Conservation (phyloP, 441 rosid species). For the Gossypium schwendimanii region DNA sequence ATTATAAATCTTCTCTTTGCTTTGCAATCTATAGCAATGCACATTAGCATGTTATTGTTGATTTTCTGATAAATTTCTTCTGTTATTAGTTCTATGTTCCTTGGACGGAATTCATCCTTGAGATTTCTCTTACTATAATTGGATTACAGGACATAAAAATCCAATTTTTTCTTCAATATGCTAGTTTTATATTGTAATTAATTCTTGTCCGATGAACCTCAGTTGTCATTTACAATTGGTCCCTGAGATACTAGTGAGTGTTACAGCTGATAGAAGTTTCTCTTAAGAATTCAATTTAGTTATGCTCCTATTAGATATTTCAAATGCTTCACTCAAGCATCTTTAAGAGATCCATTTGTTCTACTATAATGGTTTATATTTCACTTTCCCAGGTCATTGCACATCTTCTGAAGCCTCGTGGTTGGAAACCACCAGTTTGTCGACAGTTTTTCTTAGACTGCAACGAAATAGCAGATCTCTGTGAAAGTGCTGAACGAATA, state of each 20-base stretch:
- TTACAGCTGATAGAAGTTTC: background rate
- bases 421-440: conserved; percentile 97
- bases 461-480: conserved; percentile 95
- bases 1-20: background rate
- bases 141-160: background rate
- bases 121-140: background rate
- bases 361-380: conserved; percentile 1
- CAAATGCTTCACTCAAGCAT: background rate
- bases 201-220: background rate
- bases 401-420: conserved; percentile 92
- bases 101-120: background rate
- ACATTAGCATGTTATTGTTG: background rate
- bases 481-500: conserved; percentile 85
- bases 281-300: background rate
- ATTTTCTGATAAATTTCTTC: background rate
- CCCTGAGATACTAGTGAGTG: background rate
- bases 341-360: background rate
- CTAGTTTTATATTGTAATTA: background rate
- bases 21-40: background rate
- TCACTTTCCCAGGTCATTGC: conserved; percentile 57
- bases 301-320: background rate
- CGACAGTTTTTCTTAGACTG: conserved; percentile 97
- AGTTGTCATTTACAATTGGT: background rate
- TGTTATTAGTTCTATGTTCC: background rate
- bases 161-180: background rate